A percentile compares a stretch with the other conserved stretches of the same genome.
phyloP scores from a whole-genome alignment of 2,329 filamentous ascomycete species.

The Apiospora sp. region DNA sequence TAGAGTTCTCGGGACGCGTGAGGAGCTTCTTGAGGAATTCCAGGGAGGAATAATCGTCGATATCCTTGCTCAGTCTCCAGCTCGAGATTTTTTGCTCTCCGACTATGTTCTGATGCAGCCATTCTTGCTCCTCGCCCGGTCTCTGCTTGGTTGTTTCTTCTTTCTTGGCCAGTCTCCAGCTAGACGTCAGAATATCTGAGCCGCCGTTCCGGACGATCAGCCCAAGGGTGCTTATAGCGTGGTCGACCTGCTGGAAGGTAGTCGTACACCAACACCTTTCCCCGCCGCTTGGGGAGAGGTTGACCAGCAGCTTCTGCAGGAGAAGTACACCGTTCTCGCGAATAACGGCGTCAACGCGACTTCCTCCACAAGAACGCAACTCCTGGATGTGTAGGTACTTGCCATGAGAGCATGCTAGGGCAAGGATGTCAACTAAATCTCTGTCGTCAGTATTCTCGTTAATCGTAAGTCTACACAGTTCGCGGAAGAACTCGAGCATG shows the following conservation, averaged over 20 bases:
- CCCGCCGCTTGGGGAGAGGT: not conserved
- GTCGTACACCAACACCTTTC: no score
- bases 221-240: not conserved
- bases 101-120: no score
- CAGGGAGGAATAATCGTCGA: no score
- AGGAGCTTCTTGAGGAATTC: no score
- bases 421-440: not conserved
- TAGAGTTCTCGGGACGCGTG: not conserved
- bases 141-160: no score
- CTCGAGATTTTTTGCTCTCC: no score
- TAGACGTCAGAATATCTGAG: not conserved
- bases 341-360: not conserved
- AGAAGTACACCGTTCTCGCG: not conserved
- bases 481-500: not conserved
- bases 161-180: not conserved
- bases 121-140: no score
- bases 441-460: not conserved
- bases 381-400: not conserved
- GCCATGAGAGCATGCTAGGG: not conserved
- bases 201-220: not conserved
- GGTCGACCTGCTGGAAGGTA: not conserved
- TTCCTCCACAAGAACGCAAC: not conserved
- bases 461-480: not conserved
- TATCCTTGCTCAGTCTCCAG: no score
- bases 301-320: not conserved